These are phyloP conservation scores for Hagleromyces aurorensis DNA, from an alignment of 805 yeast species.

Conservation along the genomic window DNA sequence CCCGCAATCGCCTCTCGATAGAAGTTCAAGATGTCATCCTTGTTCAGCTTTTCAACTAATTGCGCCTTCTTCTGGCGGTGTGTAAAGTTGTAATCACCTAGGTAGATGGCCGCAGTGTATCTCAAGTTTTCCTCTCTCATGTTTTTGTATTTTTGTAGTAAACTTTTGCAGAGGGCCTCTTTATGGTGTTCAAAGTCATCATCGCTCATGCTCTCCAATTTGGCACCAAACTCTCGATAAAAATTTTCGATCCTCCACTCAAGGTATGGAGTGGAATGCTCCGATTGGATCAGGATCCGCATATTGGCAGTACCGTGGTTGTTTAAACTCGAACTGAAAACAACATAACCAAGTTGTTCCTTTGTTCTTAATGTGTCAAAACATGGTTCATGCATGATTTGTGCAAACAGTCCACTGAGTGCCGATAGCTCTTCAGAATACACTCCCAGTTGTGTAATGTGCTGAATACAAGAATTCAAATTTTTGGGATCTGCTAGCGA, in stretches of 20 bases:
- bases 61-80: constrained; percentile 50
- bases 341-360: constrained; percentile 93
- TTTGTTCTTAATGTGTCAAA: constrained; percentile 85
- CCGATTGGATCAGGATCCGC: constrained; percentile 77
- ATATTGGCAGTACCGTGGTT: constrained; percentile 55
- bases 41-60: constrained; percentile 43
- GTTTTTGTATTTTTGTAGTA: constrained; percentile 67
- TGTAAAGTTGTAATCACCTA: constrained; percentile 74
- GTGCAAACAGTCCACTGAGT: constrained; percentile 57
- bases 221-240: constrained; percentile 39
- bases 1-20: constrained; percentile 39
- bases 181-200: constrained; percentile 65
- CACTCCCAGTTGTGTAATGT: constrained; percentile 60
- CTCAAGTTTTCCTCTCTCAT: constrained; percentile 65
- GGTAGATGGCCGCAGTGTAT: constrained; percentile 58
- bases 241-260: constrained; percentile 71
- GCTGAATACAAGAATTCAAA: constrained; percentile 77
- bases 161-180: constrained; percentile 55
- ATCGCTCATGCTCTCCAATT: constrained; percentile 44
- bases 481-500: constrained; percentile 57
- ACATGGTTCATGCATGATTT: constrained; percentile 76
- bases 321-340: constrained; percentile 63
- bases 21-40: constrained; percentile 49
- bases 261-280: constrained; percentile 63
- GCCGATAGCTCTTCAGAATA: constrained; percentile 39